Base-by-base conservation (phyloP, 2,329 filamentous ascomycete species). In the Pochonia chlamydosporia region DNA sequence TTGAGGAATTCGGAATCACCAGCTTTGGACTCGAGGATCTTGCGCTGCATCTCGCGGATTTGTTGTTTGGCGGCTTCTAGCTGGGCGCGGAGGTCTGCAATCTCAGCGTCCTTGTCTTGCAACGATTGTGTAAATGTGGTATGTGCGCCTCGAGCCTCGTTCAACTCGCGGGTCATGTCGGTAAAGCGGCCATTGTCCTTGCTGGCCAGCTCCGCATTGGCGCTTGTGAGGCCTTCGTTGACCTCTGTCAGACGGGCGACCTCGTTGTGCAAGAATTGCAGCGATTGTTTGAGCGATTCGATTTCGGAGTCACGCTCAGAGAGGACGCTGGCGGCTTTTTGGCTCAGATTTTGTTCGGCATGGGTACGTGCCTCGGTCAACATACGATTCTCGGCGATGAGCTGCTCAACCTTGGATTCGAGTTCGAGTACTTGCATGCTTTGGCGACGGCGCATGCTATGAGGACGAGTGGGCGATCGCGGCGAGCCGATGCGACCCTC, bases 401-500 rank as follows among this genome's bases (percentile, higher is more conserved):
- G 76, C 66, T 92, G 85, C 57, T 96, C 89, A 58, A 99, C 79
- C 60, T 80, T 82, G 50, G 81, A 76, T 73, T 97, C 90, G 62
- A 99, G 83, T 60, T 99, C 92, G 51, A 97, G 83, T 46, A 92
- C 83, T 71, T 97, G 92, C 84, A 97, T 92, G 76, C 92, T 97
- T 70, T 96, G 93, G 63, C 92, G 88, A 64, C 92, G 91, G 59
- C 92, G 91, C 80, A 99, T 87, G 74, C 90, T 96, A 63, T 91
- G 89, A 59, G 93, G 91, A 68, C 92, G 84, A 57, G 89, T 95
- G 47, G 93, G 93, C 60, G 93, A 97, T 61, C 87, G 84, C 62
- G 92, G 90, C 64, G 90, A 95, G 64, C 84, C 84, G 63, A 87
- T 79, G 63, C 80, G 88, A 69, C 87, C 89, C 72, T 95, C 89